These are phyloP conservation scores for Fusarium beomiforme DNA, from an alignment of 2,329 filamentous ascomycete genomes.

Conservation along the genomic window DNA sequence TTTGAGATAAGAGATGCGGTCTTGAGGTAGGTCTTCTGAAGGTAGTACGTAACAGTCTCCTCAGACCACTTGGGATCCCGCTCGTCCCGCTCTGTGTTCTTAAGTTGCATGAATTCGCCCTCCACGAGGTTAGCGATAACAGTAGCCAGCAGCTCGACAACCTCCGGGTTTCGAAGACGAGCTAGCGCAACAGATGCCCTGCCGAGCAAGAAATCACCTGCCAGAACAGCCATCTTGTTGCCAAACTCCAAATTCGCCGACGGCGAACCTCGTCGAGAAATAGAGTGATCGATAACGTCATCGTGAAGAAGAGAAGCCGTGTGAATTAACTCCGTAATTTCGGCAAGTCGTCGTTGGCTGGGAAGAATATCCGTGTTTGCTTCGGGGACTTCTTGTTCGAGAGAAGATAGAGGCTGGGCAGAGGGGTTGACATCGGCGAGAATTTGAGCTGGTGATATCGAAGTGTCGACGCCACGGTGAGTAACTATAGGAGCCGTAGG, in stretches of 20 bases:
- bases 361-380: constrained; percentile 79
- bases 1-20: constrained; percentile 96
- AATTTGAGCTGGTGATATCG: constrained; percentile 64
- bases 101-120: constrained; percentile 99
- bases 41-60: constrained; percentile 89
- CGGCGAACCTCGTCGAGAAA: constrained; percentile 82
- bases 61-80: constrained; percentile 85
- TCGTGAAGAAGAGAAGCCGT: constrained; percentile 96
- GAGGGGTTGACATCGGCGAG: constrained; percentile 86
- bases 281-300: constrained; percentile 95
- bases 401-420: constrained; percentile 55
- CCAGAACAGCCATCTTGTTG: constrained; percentile 98
- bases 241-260: constrained; percentile 96
- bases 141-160: constrained; percentile 92
- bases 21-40: constrained; percentile 98
- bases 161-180: constrained; percentile 89
- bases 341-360: constrained; percentile 90
- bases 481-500: constrained; percentile 54
- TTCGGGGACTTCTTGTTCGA: constrained; percentile 50
- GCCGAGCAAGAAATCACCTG: constrained; percentile 95
- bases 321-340: constrained; percentile 97
- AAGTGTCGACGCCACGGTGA: constrained; percentile 59
- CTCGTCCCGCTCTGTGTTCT: constrained; percentile 93
- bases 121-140: constrained; percentile 98
- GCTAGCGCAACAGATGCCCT: constrained; percentile 94